Evolutionary conservation across 2,329 filamentous ascomycete species (phyloP).

Genomic region (Penicillium sp.): DNA sequence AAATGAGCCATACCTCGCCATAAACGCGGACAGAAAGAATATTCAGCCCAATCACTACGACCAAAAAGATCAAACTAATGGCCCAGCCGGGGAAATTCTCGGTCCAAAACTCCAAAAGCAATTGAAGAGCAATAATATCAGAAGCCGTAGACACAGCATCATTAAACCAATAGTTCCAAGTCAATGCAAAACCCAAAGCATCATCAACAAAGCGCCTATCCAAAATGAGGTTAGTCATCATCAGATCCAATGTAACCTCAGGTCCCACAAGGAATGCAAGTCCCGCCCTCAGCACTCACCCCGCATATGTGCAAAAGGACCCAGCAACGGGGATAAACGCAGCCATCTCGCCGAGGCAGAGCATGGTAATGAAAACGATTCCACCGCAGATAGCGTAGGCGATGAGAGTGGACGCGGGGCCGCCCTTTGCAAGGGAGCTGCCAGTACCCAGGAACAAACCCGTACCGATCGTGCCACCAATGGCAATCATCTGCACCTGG

Average conservation of each 20-base stretch:
- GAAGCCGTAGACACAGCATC: slow-evolving; percentile 63
- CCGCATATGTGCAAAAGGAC: slow-evolving; percentile 59
- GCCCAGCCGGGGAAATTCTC: slow-evolving; percentile 65
- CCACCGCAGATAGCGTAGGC: slow-evolving; percentile 59
- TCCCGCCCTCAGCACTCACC: slow-evolving; percentile 37
- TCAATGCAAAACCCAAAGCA: slow-evolving; percentile 47
- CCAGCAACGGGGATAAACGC: slow-evolving; percentile 59
- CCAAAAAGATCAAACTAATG: slow-evolving; percentile 63
- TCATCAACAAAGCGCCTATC: slow-evolving; percentile 48
- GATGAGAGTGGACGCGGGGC: slow-evolving; percentile 61
- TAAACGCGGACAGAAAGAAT: slow-evolving; percentile 57
- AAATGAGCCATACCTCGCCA: slow-evolving; percentile 48
- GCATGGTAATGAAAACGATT: slow-evolving; percentile 63
- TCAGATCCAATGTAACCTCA: slow-evolving; percentile 4
- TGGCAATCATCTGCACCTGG: slow-evolving; percentile 70
- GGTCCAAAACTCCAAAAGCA: slow-evolving; percentile 64
- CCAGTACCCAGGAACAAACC: slow-evolving; percentile 66
- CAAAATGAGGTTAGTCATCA: slow-evolving; percentile 5
- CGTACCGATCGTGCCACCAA: slow-evolving; percentile 52
- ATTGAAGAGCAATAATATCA: slow-evolving; percentile 61
- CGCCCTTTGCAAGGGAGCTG: slow-evolving; percentile 60
- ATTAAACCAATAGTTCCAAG: slow-evolving; percentile 63
- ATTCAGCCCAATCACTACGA: slow-evolving; percentile 56
- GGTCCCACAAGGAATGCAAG: not conserved
- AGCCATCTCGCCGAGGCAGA: slow-evolving; percentile 63